Percentiles rank a stretch among this genome's conserved stretches.
phyloP scores from a whole-genome alignment of 2,329 filamentous ascomycete genomes.

The Pseudohalonectria lignicola region DNA sequence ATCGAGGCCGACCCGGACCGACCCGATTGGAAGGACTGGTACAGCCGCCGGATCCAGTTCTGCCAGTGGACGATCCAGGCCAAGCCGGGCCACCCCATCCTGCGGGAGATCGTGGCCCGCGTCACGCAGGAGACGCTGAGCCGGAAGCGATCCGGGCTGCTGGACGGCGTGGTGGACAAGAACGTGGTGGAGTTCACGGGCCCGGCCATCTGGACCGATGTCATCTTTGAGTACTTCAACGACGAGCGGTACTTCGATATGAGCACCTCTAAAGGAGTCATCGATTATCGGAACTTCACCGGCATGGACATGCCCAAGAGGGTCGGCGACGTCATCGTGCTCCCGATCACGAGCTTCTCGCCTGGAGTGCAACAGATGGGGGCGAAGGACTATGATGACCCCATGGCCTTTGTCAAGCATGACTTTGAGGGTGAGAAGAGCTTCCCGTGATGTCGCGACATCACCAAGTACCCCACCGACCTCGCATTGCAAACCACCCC shows the following conservation, averaged over 20 bases:
- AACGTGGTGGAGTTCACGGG: conserved; percentile 90
- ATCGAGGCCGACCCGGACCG: conserved; percentile 96
- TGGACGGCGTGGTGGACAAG: conserved; percentile 47
- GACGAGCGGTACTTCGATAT: conserved; percentile 81
- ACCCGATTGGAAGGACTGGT: conserved; percentile 89
- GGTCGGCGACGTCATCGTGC: conserved; percentile 83
- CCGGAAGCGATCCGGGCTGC: conserved; percentile 55
- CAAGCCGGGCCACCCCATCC: conserved; percentile 86
- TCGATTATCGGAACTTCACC: conserved; percentile 83
- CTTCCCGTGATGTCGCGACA: neutral
- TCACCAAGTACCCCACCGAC: neutral
- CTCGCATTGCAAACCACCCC: neutral
- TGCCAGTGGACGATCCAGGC: conserved; percentile 98
- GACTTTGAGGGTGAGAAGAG: conserved; percentile 74
- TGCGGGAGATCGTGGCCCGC: conserved; percentile 75
- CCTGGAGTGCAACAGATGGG: conserved; percentile 92
- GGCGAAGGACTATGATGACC: conserved; percentile 75
- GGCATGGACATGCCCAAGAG: conserved; percentile 74
- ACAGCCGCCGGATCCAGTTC: conserved; percentile 91
- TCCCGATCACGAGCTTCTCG: conserved; percentile 96
- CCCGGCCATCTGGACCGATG: conserved; percentile 89
- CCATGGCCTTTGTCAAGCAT: conserved; percentile 96
- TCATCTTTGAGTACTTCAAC: conserved; percentile 88
- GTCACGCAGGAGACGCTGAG: conserved; percentile 75
- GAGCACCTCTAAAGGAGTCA: conserved; percentile 54